Evolutionary conservation across 495 filamentous ascomycete species (phyloP).

Genomic region (Aspergillus ostianus): DNA sequence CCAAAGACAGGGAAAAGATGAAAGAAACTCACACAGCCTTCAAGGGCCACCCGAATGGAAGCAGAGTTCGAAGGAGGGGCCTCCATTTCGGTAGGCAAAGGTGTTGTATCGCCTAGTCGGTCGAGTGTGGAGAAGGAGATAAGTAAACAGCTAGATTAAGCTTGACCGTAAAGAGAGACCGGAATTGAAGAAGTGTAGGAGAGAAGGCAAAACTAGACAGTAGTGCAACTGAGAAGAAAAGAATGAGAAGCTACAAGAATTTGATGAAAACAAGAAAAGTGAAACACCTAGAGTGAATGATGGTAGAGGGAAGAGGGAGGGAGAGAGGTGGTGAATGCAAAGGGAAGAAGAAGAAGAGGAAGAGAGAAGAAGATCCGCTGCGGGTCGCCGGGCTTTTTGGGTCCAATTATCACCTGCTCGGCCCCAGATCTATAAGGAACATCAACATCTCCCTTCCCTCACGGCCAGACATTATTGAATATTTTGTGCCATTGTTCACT

Average conservation of each 20-base stretch:
- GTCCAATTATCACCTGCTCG: not conserved
- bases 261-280: not conserved
- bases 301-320: slow-evolving; percentile 4
- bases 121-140: not conserved
- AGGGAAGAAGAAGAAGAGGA: not conserved
- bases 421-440: not conserved
- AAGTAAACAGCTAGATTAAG: not conserved
- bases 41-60: slow-evolving; percentile 57
- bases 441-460: not conserved
- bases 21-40: slow-evolving; percentile 71
- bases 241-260: not conserved
- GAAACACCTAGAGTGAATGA: not conserved
- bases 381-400: not conserved
- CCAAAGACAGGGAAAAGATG: not conserved
- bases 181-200: not conserved
- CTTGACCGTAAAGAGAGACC: not conserved
- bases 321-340: not conserved
- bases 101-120: not conserved
- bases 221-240: not conserved
- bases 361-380: slow-evolving; percentile 1
- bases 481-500: not conserved
- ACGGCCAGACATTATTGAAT: not conserved
- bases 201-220: not conserved
- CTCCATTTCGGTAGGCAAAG: slow-evolving; percentile 10
- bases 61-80: slow-evolving; percentile 5